A percentile compares a stretch with the other conserved stretches of the same genome.
Conservation (phyloP, 2,329 filamentous ascomycete species). For the Hortaea werneckii region DNA sequence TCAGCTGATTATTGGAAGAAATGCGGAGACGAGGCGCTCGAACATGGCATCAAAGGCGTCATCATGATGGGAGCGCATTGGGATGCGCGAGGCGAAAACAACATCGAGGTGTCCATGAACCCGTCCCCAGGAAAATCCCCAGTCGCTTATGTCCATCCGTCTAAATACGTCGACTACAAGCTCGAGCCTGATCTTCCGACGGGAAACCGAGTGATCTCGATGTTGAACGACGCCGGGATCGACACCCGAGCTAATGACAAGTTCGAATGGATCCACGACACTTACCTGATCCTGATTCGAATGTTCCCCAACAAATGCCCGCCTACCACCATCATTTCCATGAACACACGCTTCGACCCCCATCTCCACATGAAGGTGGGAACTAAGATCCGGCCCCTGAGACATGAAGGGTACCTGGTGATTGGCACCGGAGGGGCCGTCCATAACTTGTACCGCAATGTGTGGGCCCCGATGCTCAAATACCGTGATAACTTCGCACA, state of each 20-base stretch:
- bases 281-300: slow-evolving; percentile 56
- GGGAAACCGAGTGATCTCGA: slow-evolving; percentile 39
- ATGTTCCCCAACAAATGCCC: slow-evolving; percentile 61
- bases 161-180: slow-evolving; percentile 53
- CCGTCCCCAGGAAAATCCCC: slow-evolving; percentile 51
- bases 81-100: slow-evolving; percentile 43
- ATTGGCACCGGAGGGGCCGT: slow-evolving; percentile 53
- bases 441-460: slow-evolving; percentile 60
- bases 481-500: slow-evolving; percentile 54
- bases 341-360: slow-evolving; percentile 47
- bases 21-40: slow-evolving; percentile 53
- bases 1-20: slow-evolving; percentile 58
- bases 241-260: slow-evolving; percentile 41
- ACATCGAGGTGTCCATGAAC: slow-evolving; percentile 52
- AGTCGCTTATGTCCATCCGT: slow-evolving; percentile 56
- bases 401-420: slow-evolving; percentile 47
- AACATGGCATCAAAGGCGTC: slow-evolving; percentile 49
- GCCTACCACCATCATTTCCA: slow-evolving; percentile 51
- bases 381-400: slow-evolving; percentile 44
- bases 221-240: slow-evolving; percentile 45
- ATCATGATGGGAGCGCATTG: slow-evolving; percentile 64
- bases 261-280: slow-evolving; percentile 67
- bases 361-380: slow-evolving; percentile 50
- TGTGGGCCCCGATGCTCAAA: slow-evolving; percentile 54
- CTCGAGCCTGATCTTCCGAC: slow-evolving; percentile 50